Evolutionary conservation across 1,284 basidiomycete genomes (phyloP), one percentile per base, ranked within the genome.

Genomic region (Microbotryomycetes sp.): DNA sequence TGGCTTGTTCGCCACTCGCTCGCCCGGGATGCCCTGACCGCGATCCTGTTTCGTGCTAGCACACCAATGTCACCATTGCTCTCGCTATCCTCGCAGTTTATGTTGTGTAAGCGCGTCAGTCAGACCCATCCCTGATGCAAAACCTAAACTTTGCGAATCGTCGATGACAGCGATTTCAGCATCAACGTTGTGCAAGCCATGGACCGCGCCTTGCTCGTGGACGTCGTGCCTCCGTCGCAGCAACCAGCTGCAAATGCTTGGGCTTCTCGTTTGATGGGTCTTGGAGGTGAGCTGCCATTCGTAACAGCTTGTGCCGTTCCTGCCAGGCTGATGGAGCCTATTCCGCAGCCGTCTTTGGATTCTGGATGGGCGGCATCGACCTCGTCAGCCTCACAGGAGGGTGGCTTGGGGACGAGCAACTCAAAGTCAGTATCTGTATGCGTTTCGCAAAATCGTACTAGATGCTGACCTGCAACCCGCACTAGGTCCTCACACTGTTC

Each of bases 181-280:
- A 88, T 97, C 65, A 97, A 97, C 73, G 91, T 86, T 84, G 87
- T 91, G 1, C 85, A 87, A 75, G 88, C 90, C 0, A 82, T 89
- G 28, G 88, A 91, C 72, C 86, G 90, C 46, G 87, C 89, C 0
- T 79, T 91, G 5, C 77, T 91, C 18, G 85, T 92, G 1, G 82
- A 83, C 70, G 78, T 80, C 3, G 71, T 82, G 0, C 75, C 79
- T 4, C 79, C 87, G 0, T 75, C 81, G 0, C 80, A 85, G 52
- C 94, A 97, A 74, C 85, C 91, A 7, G 80, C 83, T 23, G 93
- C 87, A 0, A 97, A 93, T 74, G 94, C 93, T 0, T 98, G 94
- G 93, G 92, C 90, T 1, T 90, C 90, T 0, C 80, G 88, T 24
- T 91, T 97, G 86, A 79, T 87, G 51, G 67, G 67, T 9, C 58